phyloP scores from a whole-genome alignment of 306 rosid species.

The Cicer bijugum region DNA sequence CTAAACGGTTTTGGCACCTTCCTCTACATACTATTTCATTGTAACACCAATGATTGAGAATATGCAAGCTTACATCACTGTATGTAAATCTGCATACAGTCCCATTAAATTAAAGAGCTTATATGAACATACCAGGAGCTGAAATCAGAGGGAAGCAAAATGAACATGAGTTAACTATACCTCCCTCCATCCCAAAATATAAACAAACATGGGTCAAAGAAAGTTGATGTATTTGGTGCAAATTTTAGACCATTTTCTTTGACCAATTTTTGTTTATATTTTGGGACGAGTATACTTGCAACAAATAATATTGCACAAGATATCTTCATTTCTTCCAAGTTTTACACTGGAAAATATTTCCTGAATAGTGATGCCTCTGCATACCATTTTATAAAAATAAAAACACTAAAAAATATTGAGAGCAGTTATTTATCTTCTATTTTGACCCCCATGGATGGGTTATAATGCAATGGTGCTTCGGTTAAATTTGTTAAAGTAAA shows the following conservation, averaged over 20 bases:
- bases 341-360: no score
- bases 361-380: no score
- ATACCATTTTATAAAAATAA: no score
- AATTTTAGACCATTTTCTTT: no score
- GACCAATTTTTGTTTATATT: no score
- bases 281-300: background rate
- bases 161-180: constrained; percentile 12
- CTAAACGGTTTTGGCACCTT: constrained; percentile 4
- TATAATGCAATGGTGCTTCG: constrained; percentile 1
- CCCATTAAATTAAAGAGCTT: background rate
- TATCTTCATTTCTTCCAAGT: background rate
- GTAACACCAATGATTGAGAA: background rate
- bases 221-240: no score
- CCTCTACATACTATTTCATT: constrained; percentile 22
- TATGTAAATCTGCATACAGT: constrained; percentile 26
- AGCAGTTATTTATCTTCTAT: background rate
- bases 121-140: constrained; percentile 25
- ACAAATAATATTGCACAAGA: constrained; percentile 3
- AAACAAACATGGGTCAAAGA: no score
- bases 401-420: constrained; percentile 27
- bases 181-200: no score
- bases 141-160: constrained; percentile 28
- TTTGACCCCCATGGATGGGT: constrained; percentile 2
- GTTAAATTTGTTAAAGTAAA: constrained; percentile 28
- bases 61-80: constrained; percentile 16